A percentile compares a stretch with the other conserved stretches of the same genome.
Evolutionary conservation across 139 green algal genomes (phyloP).

Genomic region (Closterium sp.): DNA sequence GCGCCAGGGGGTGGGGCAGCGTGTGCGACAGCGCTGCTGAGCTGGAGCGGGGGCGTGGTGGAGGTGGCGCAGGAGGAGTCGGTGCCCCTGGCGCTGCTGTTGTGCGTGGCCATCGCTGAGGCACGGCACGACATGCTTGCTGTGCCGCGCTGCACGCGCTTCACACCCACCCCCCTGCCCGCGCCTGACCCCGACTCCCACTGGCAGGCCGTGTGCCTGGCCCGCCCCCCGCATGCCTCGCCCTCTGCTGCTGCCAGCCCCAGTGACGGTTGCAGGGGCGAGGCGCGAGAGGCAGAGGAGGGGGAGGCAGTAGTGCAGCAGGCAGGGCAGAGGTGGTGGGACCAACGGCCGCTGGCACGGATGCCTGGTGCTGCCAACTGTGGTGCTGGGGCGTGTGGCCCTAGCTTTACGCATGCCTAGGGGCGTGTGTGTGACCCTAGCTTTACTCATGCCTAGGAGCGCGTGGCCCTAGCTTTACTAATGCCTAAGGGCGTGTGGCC

Average conservation of each 20-base stretch:
- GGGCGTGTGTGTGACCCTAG: too few relatives aligned
- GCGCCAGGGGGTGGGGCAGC: not conserved
- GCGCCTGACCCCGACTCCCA: not conserved
- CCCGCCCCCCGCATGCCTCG: not conserved
- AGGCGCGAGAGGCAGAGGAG: not conserved
- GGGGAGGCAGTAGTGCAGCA: not conserved
- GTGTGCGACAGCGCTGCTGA: not conserved
- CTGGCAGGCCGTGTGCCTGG: not conserved
- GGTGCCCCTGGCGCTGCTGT: not conserved
- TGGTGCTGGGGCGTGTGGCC: not conserved
- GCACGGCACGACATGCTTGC: slow-evolving; percentile 12
- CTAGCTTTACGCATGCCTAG: not conserved
- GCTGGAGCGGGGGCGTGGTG: slow-evolving; percentile 10
- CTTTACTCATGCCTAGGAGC: too few relatives aligned
- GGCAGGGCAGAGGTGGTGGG: not conserved
- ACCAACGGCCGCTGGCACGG: not conserved
- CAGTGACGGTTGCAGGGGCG: not conserved
- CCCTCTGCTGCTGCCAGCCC: not conserved
- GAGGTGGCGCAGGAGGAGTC: slow-evolving; percentile 12
- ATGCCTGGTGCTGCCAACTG: slow-evolving; percentile 2
- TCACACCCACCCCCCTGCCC: not conserved
- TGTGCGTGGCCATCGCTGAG: not conserved
- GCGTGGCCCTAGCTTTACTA: too few relatives aligned
- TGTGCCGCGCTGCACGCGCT: not conserved
- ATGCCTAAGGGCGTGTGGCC: too few relatives aligned